Evolutionary conservation across 805 yeast genomes (phyloP).

Genomic region (Candida golubevii): DNA sequence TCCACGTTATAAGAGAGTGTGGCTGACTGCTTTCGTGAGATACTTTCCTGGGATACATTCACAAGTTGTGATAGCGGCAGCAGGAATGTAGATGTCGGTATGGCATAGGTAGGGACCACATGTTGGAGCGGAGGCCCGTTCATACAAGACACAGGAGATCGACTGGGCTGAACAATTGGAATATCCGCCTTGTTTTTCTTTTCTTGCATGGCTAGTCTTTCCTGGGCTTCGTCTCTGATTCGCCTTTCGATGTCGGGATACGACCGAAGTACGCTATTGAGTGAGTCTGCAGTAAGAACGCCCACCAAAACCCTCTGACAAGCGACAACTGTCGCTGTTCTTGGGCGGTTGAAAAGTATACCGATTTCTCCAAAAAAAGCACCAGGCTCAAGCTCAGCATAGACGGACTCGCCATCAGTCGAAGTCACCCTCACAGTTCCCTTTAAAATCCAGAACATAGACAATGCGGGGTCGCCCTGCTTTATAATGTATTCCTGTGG

Average conservation of each 20-base stretch:
- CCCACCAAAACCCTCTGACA: constrained; percentile 63
- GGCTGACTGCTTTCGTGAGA: neutral
- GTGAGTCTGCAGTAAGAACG: constrained; percentile 60
- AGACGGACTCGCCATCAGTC: constrained; percentile 70
- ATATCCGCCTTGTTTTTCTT: constrained; percentile 48
- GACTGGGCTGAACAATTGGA: constrained; percentile 21
- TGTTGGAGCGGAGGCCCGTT: constrained; percentile 11
- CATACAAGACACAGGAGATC: constrained; percentile 12
- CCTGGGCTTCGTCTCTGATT: constrained; percentile 77
- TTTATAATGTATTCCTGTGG: constrained; percentile 69
- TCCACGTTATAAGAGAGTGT: constrained; percentile 37
- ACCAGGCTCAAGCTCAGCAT: constrained; percentile 67
- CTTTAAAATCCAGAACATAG: constrained; percentile 77
- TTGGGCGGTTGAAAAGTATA: constrained; percentile 65
- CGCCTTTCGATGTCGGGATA: constrained; percentile 64
- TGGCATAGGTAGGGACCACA: constrained; percentile 14
- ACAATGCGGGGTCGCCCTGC: constrained; percentile 66
- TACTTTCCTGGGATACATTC: constrained; percentile 7
- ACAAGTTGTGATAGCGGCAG: constrained; percentile 19
- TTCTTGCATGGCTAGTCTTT: constrained; percentile 66
- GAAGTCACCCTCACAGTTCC: constrained; percentile 76
- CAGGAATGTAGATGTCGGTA: constrained; percentile 11
- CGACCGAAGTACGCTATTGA: constrained; percentile 53
- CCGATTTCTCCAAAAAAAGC: constrained; percentile 79
- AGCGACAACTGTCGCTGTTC: constrained; percentile 77